phyloP scores from a whole-genome alignment of 495 filamentous ascomycete genomes.

The Xylaria sp. region DNA sequence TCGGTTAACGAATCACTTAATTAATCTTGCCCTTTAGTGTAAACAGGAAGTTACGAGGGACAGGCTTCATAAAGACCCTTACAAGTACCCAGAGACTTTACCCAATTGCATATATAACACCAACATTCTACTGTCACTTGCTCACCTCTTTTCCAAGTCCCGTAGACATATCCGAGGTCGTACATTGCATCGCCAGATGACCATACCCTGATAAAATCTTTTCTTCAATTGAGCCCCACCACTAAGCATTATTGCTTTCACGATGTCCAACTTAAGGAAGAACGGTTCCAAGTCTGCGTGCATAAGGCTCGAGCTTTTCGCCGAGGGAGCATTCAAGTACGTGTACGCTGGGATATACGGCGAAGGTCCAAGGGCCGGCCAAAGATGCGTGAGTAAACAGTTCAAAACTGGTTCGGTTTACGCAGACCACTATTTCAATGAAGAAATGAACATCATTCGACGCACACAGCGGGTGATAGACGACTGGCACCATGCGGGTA shows the following conservation, averaged over 20 bases:
- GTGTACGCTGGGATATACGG: slow-evolving; percentile 43
- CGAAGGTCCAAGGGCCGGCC: slow-evolving; percentile 31
- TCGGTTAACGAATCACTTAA: no score
- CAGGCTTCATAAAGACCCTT: neutral
- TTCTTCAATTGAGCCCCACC: neutral
- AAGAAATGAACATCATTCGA: slow-evolving; percentile 45
- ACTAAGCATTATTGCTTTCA: slow-evolving; percentile 18
- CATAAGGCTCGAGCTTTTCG: slow-evolving; percentile 33
- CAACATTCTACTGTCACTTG: neutral
- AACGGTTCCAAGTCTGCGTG: neutral
- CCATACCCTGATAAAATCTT: neutral
- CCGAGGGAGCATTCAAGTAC: slow-evolving; percentile 42
- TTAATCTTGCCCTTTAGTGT: no score
- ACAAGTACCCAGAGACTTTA: no score
- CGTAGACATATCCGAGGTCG: neutral
- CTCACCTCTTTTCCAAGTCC: neutral
- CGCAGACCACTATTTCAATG: slow-evolving; percentile 40
- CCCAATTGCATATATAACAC: neutral
- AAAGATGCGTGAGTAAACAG: slow-evolving; percentile 47
- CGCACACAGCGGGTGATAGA: slow-evolving; percentile 47
- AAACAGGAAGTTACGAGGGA: no score
- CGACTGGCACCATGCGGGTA: slow-evolving; percentile 41
- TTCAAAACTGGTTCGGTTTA: slow-evolving; percentile 44
- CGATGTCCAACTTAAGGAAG: slow-evolving; percentile 10
- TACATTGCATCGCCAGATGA: neutral